phyloP scores from a whole-genome alignment of 2,329 filamentous ascomycete genomes.

The Aspergillus brunneoviolaceus region DNA sequence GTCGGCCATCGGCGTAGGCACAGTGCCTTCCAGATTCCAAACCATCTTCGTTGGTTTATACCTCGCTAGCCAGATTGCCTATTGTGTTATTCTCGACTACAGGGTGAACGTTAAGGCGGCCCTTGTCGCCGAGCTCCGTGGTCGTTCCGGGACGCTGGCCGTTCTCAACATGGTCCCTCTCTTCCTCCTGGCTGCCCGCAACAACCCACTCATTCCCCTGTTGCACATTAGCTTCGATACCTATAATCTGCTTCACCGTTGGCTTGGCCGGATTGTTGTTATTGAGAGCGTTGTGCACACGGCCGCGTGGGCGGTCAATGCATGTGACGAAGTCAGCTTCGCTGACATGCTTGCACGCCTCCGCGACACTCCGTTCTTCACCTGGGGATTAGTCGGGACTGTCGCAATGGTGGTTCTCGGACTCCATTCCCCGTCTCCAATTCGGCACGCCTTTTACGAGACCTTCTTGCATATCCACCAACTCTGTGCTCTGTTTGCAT shows the following conservation, averaged over 20 bases:
- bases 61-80: conserved; percentile 71
- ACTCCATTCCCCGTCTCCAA: conserved; percentile 45
- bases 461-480: conserved; percentile 51
- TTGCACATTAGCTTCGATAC: conserved; percentile 92
- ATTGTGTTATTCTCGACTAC: conserved; percentile 58
- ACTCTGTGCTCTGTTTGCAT: conserved; percentile 42
- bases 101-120: conserved; percentile 47
- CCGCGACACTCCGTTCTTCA: conserved; percentile 42
- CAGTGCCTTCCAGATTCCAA: conserved; percentile 76
- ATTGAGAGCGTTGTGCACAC: conserved; percentile 71
- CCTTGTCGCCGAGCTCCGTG: conserved; percentile 77
- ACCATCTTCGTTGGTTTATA: conserved; percentile 67
- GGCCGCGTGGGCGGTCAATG: conserved; percentile 74
- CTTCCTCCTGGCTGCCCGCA: conserved; percentile 82
- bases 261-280: conserved; percentile 76
- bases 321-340: conserved; percentile 39
- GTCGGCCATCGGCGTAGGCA: conserved; percentile 68
- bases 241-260: conserved; percentile 86
- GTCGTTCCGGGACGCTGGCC: conserved; percentile 78
- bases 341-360: conserved; percentile 36
- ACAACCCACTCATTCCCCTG: conserved; percentile 83
- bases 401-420: conserved; percentile 41
- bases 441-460: conserved; percentile 50
- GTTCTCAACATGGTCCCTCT: conserved; percentile 90
- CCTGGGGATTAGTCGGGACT: conserved; percentile 47